Evolutionary conservation across 2,329 filamentous ascomycete genomes (phyloP).

Genomic region (Myriangium duriaei): DNA sequence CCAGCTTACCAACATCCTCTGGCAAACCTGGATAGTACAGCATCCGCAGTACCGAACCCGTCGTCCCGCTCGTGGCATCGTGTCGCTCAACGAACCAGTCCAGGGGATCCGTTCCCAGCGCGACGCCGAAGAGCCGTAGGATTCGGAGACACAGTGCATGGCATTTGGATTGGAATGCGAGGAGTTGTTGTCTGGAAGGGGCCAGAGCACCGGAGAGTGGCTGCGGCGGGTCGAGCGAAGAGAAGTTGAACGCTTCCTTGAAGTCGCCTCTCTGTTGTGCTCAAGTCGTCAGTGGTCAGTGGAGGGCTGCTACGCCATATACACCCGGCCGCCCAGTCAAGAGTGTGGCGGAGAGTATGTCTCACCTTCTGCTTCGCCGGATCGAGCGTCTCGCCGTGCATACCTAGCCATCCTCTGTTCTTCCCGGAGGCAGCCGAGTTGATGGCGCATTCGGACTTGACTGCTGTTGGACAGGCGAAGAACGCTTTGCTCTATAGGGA

Average conservation of each 20-base stretch:
- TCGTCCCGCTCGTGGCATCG: conserved; percentile 36
- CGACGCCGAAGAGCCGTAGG: conserved; percentile 64
- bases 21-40: conserved; percentile 36
- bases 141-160: conserved; percentile 60
- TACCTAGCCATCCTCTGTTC: conserved; percentile 80
- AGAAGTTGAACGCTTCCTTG: conserved; percentile 90
- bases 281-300: no score
- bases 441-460: conserved; percentile 66
- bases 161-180: conserved; percentile 57
- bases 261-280: conserved; percentile 63
- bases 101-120: conserved; percentile 43
- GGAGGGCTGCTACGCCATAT: no score
- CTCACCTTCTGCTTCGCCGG: conserved; percentile 65
- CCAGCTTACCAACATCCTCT: conserved; percentile 24
- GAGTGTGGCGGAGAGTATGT: neutral
- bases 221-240: conserved; percentile 55
- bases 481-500: conserved; percentile 36
- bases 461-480: conserved; percentile 56
- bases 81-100: conserved; percentile 52
- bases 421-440: conserved; percentile 45
- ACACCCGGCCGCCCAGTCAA: no score
- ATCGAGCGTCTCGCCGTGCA: conserved; percentile 81
- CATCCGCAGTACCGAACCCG: conserved; percentile 38
- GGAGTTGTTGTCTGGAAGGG: conserved; percentile 47
- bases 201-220: conserved; percentile 56